Conservation (phyloP, 2,329 filamentous ascomycete genomes). For the Zopfia rhizophila region DNA sequence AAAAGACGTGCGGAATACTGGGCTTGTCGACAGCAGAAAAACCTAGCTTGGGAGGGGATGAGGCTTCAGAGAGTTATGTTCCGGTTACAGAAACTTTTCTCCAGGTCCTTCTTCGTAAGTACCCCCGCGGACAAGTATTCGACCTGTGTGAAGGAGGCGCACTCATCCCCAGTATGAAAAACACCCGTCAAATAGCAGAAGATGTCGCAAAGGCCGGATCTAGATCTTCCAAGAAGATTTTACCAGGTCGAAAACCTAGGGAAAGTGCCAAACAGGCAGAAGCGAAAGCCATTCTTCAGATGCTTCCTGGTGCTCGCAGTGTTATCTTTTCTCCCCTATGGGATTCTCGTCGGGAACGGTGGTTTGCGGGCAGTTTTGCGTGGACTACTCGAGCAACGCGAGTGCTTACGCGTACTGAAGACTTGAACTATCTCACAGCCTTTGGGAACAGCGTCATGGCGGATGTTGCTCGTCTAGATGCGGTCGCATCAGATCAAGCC, state of each 20-base stretch:
- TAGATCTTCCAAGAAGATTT: too few relatives aligned
- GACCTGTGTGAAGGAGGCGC: too few relatives aligned
- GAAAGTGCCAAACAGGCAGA: constrained; percentile 28
- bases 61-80: too few relatives aligned
- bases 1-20: too few relatives aligned
- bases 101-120: too few relatives aligned
- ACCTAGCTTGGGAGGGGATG: too few relatives aligned
- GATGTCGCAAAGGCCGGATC: too few relatives aligned
- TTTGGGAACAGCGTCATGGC: constrained; percentile 48
- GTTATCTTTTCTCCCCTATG: constrained; percentile 51
- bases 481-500: constrained; percentile 41
- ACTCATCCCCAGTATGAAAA: too few relatives aligned
- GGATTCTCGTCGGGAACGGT: constrained; percentile 46
- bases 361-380: constrained; percentile 45
- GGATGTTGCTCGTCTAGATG: constrained; percentile 44
- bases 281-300: constrained; percentile 44
- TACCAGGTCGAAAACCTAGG: constrained; percentile 13
- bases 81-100: too few relatives aligned
- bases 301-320: constrained; percentile 46
- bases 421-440: constrained; percentile 46
- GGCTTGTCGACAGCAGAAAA: too few relatives aligned
- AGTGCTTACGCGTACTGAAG: constrained; percentile 43
- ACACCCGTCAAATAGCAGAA: too few relatives aligned
- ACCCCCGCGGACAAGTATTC: too few relatives aligned
- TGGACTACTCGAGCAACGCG: constrained; percentile 44